Percentiles rank a stretch among this genome's conserved stretches.
These are phyloP conservation scores for Margaritispora aquatica DNA, from an alignment of 495 filamentous ascomycete genomes.

Conservation along the genomic window DNA sequence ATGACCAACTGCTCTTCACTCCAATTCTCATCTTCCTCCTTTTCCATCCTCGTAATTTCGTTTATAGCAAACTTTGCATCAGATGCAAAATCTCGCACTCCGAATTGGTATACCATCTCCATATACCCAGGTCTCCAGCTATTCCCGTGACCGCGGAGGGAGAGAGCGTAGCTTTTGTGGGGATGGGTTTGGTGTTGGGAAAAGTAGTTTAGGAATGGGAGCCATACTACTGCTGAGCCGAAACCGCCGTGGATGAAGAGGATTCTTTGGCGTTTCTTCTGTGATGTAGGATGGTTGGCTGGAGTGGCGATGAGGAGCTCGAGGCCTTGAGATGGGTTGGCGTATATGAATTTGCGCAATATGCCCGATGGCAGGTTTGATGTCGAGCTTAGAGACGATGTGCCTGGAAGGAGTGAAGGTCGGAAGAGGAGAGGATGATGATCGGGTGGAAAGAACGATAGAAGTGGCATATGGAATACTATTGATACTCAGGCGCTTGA, in stretches of 20 bases:
- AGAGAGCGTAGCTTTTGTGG: slow-evolving; percentile 42
- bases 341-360: neutral
- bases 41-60: slow-evolving; percentile 22
- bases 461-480: neutral
- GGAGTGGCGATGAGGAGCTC: slow-evolving; percentile 33
- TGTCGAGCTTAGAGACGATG: neutral
- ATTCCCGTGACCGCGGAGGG: slow-evolving; percentile 41
- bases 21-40: neutral
- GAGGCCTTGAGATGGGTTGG: slow-evolving; percentile 10
- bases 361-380: neutral
- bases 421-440: neutral
- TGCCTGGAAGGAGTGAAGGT: neutral
- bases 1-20: slow-evolving; percentile 31
- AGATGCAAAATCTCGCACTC: slow-evolving; percentile 32
- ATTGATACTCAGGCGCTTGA: too few species aligned
- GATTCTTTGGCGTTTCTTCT: slow-evolving; percentile 21
- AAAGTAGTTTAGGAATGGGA: slow-evolving; percentile 38
- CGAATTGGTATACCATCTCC: slow-evolving; percentile 31
- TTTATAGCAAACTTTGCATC: slow-evolving; percentile 34
- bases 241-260: slow-evolving; percentile 43
- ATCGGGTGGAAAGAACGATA: neutral
- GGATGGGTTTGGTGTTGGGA: slow-evolving; percentile 19
- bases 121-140: slow-evolving; percentile 38
- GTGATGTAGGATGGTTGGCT: neutral
- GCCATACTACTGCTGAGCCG: slow-evolving; percentile 41